Percentiles rank a stretch among this genome's conserved stretches.
Conservation (phyloP, 768 basidiomycete genomes). For the Rhodosporidiobolus sp. region DNA sequence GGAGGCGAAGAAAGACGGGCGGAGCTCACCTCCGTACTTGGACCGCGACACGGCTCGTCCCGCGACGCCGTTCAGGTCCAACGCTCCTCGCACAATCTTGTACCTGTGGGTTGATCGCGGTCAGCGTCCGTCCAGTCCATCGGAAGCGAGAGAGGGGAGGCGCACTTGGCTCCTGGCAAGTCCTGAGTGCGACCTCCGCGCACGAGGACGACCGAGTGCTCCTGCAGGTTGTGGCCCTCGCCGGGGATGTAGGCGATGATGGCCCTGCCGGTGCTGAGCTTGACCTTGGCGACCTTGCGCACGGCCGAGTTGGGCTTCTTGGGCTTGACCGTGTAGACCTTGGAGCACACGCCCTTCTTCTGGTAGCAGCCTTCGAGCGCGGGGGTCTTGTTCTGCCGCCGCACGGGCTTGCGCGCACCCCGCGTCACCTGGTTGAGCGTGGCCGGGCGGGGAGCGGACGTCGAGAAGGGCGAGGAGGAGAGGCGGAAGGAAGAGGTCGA, state of each 20-base stretch:
- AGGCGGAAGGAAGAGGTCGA: not conserved
- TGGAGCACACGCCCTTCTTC: conserved; percentile 84
- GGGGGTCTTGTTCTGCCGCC: conserved; percentile 64
- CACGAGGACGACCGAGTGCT: conserved; percentile 93
- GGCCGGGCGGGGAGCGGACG: conserved; percentile 47
- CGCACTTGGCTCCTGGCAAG: conserved; percentile 92
- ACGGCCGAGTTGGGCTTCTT: conserved; percentile 99
- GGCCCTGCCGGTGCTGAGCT: conserved; percentile 80
- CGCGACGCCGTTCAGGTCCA: conserved; percentile 87
- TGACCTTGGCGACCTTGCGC: conserved; percentile 92
- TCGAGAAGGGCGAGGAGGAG: conserved; percentile 19
- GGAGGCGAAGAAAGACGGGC: conserved; percentile 2
- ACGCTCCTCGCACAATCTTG: conserved; percentile 86
- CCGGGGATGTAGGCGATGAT: conserved; percentile 93
- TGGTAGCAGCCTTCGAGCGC: conserved; percentile 76
- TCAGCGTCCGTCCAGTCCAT: not conserved
- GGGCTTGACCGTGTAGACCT: conserved; percentile 68
- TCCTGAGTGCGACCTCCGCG: conserved; percentile 94
- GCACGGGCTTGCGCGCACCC: conserved; percentile 60
- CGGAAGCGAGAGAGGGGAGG: not conserved
- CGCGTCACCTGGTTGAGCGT: conserved; percentile 88
- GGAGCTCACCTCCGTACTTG: conserved; percentile 68
- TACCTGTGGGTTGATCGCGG: conserved; percentile 58
- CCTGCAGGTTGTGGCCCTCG: conserved; percentile 96
- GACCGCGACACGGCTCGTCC: conserved; percentile 76